A percentile compares a stretch with the other conserved stretches of the same genome.
phyloP scores from a whole-genome alignment of 148 eudicot species.

The Rhododendron williamsianum region DNA sequence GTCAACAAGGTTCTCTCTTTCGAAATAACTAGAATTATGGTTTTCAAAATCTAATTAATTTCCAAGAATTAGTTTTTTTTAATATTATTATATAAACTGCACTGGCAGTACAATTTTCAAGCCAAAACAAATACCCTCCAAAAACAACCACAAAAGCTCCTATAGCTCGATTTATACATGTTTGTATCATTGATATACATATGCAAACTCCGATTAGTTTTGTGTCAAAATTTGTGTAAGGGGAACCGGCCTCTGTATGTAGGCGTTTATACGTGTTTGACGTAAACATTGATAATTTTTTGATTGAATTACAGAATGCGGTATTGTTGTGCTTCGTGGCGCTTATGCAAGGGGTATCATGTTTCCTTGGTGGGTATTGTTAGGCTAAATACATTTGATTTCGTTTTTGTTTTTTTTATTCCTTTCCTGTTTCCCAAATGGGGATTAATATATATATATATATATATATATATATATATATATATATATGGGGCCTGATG shows the following conservation, averaged over 20 bases:
- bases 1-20: constrained; percentile 47
- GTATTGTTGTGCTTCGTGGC: constrained; percentile 51
- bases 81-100: no score
- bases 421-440: not conserved
- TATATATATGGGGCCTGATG: not conserved
- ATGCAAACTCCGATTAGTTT: no score
- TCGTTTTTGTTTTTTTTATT: not conserved
- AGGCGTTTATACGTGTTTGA: not conserved
- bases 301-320: constrained; percentile 49
- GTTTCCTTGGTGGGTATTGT: constrained; percentile 68
- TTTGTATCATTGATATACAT: no score
- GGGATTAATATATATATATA: not conserved
- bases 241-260: no score
- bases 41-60: no score
- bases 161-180: not conserved
- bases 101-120: not conserved
- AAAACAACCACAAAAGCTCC: not conserved
- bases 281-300: not conserved
- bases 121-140: no score
- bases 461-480: not conserved
- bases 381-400: not conserved
- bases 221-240: no score
- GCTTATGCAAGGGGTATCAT: constrained; percentile 54
- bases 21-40: no score
- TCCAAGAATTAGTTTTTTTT: no score